Evolutionary conservation across 805 yeast species (phyloP), one percentile per base, ranked within the genome.

Genomic region (Yamadazyma phyllophila): DNA sequence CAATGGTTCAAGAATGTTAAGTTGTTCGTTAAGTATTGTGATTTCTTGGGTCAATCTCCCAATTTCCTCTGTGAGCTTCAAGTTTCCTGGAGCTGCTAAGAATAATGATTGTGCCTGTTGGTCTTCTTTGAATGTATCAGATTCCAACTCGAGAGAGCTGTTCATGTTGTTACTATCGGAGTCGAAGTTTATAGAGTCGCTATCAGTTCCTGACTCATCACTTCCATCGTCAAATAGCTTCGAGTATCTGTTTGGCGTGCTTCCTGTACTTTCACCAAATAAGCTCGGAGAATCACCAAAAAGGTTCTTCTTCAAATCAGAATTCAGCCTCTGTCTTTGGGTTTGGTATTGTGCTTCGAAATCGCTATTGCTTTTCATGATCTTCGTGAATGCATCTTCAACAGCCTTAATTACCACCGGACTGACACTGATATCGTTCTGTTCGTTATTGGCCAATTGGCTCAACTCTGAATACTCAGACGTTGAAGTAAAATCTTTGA

Each of bases 1-100:
- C 38, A 92, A 68, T 4, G 92, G 84, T 11, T 76, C 79, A 33
- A 92, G 63, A 17, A 91, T 78, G 4, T 71, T 70, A 34, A 80
- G 66, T 59, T 91, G 96, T 46, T 78, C 77, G 31, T 74, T 71
- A 20, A 87, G 64, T 42, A 73, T 75, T 20, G 74, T 80, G 6
- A 88, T 79, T 11, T 83, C 87, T 1, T 69, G 61, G 2, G 76
- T 69, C 12, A 90, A 61, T n/a, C 70, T 74, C 2, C 69, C 69
- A 36, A 91, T 87, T 45, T 84, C 87, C 46, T 83, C 88, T 2
- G 83, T 74, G 6, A 86, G 65, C 43, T 82, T 77, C 39, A 83
- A 62, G 39, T 81, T 81, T 7, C 88, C 88, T 0, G 91, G 90
- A 1, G 86, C 85, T 0, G 87, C 85, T 12, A 80, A 59, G 44